These are phyloP conservation scores for Populus davidiana DNA, from an alignment of 345 rosid genomes.

Conservation along the genomic window DNA sequence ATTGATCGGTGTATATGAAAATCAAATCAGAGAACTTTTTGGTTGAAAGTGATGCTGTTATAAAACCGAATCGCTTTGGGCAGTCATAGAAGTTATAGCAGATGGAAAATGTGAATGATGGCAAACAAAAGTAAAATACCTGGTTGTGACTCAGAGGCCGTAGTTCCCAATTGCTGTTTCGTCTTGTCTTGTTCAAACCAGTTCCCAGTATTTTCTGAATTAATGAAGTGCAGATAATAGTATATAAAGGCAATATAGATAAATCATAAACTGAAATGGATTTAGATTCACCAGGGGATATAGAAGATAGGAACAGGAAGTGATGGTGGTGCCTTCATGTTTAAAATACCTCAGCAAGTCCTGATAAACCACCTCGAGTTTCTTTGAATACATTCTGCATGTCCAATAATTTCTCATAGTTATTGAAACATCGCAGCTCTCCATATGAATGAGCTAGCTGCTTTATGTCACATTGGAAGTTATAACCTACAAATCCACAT, in stretches of 20 bases:
- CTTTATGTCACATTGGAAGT: constrained; percentile 72
- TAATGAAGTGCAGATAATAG: neutral
- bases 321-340: neutral
- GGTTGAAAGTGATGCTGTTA: too few relatives aligned
- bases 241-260: neutral
- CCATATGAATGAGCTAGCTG: constrained; percentile 66
- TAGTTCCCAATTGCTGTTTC: constrained; percentile 85
- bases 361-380: constrained; percentile 72
- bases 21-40: too few relatives aligned
- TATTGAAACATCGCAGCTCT: constrained; percentile 73
- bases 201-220: constrained; percentile 81
- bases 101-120: neutral
- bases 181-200: constrained; percentile 83
- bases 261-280: neutral
- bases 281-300: neutral
- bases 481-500: constrained; percentile 57
- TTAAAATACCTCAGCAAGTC: constrained; percentile 66
- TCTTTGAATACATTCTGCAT: constrained; percentile 72
- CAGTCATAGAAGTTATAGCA: neutral
- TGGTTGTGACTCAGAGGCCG: constrained; percentile 75
- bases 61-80: neutral
- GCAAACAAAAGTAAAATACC: constrained; percentile 37
- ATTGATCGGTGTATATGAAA: too few relatives aligned
- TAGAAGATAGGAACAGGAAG: constrained; percentile 1
- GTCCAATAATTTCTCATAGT: constrained; percentile 78